These are phyloP conservation scores for Aspergillus phoenicis DNA, from an alignment of 2,329 filamentous ascomycete species.

Conservation along the genomic window DNA sequence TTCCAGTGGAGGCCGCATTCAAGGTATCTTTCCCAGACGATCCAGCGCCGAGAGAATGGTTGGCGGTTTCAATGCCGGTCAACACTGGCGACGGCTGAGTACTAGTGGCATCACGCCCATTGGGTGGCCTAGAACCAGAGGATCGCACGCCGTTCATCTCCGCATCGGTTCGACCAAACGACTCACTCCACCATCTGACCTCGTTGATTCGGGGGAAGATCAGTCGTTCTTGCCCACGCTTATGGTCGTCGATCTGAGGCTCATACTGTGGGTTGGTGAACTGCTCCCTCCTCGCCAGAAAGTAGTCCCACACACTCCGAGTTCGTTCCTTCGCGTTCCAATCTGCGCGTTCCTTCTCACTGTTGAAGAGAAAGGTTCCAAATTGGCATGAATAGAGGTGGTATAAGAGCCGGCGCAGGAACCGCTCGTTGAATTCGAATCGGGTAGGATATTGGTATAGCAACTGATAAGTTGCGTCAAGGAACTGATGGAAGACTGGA, in stretches of 20 bases:
- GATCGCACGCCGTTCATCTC: conserved; percentile 83
- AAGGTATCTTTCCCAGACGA: conserved; percentile 32
- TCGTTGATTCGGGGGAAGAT: conserved; percentile 77
- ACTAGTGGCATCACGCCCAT: conserved; percentile 29
- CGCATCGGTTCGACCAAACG: conserved; percentile 80
- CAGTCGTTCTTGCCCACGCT: conserved; percentile 77
- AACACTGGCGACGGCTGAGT: conserved; percentile 56
- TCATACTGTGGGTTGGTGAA: conserved; percentile 85
- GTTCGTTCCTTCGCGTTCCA: conserved; percentile 70
- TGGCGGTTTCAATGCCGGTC: conserved; percentile 60
- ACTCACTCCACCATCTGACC: conserved; percentile 90
- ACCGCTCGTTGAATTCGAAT: conserved; percentile 96
- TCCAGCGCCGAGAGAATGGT: conserved; percentile 55
- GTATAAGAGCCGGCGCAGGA: conserved; percentile 84
- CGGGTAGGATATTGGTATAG: conserved; percentile 80
- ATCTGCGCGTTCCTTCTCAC: conserved; percentile 81
- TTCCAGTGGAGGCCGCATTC: conserved; percentile 36
- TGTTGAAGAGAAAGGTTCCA: conserved; percentile 94
- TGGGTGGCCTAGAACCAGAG: conserved; percentile 50
- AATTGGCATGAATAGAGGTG: conserved; percentile 96
- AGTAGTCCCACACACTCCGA: conserved; percentile 93
- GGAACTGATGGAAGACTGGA: conserved; percentile 95
- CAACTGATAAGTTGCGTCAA: conserved; percentile 91
- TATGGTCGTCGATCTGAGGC: conserved; percentile 71
- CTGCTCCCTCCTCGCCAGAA: conserved; percentile 75